Conservation (phyloP, 164 flowering plant genomes). For the Magnolia sinica region DNA sequence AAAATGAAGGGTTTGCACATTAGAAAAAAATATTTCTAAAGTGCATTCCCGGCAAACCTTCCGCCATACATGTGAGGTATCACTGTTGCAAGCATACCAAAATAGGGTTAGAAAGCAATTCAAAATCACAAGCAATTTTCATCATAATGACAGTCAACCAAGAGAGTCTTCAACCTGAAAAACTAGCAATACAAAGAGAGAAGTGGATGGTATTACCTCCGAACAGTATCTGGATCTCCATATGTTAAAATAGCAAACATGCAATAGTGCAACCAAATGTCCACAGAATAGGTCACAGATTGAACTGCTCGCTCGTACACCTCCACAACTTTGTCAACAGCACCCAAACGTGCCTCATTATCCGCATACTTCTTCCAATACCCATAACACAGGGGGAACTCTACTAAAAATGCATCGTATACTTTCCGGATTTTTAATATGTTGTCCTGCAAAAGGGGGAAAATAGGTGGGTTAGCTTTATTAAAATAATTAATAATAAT, state of each 20-base stretch:
- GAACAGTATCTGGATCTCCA: constrained; percentile 81
- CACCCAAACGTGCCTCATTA: constrained; percentile 78
- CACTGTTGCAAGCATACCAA: constrained; percentile 59
- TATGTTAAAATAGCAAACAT: constrained; percentile 71
- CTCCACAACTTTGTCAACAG: constrained; percentile 84
- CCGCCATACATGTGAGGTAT: constrained; percentile 38
- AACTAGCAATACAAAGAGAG: not conserved
- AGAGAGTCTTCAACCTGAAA: constrained; percentile 15
- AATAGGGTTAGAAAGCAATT: constrained; percentile 50
- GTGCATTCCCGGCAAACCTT: constrained; percentile 52
- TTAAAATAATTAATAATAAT: too few relatives aligned
- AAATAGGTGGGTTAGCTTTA: not conserved
- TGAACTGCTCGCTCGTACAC: constrained; percentile 92
- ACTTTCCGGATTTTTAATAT: constrained; percentile 72
- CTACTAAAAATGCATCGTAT: constrained; percentile 90
- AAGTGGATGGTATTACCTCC: constrained; percentile 59
- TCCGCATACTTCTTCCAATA: constrained; percentile 99
- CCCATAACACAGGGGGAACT: constrained; percentile 97
- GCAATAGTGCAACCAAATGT: constrained; percentile 97
- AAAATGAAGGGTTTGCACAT: constrained; percentile 32
- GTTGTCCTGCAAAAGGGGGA: constrained; percentile 49
- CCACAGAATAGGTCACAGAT: constrained; percentile 96
- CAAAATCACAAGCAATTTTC: constrained; percentile 23
- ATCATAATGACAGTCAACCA: constrained; percentile 22
- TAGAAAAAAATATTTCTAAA: constrained; percentile 34